These are phyloP conservation scores for Irpex sp. DNA, from an alignment of 1,284 basidiomycete species.

Conservation along the genomic window DNA sequence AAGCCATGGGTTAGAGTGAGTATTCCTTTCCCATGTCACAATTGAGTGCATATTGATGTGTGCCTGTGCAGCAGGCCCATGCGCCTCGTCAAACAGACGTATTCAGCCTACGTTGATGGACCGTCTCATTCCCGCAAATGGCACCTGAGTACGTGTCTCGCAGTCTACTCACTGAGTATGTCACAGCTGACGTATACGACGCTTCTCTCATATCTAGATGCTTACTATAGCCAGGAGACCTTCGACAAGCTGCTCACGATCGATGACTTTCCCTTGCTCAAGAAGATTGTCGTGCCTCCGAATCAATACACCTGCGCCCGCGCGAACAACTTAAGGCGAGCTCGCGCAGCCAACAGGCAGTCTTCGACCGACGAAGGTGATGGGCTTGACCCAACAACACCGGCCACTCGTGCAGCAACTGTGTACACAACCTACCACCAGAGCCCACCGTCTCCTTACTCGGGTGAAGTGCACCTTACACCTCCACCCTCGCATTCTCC, in stretches of 20 bases:
- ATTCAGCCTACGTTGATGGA: constrained; percentile 36
- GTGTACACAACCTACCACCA: neutral
- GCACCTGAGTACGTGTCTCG: constrained; percentile 35
- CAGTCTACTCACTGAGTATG: constrained; percentile 2
- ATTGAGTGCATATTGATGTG: too few relatives aligned
- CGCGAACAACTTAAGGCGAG: constrained; percentile 39
- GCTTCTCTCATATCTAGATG: constrained; percentile 26
- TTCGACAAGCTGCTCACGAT: constrained; percentile 53
- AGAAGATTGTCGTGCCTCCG: constrained; percentile 48
- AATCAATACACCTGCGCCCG: constrained; percentile 66
- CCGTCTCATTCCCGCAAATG: constrained; percentile 34
- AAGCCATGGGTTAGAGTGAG: constrained; percentile 23
- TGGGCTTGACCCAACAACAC: neutral
- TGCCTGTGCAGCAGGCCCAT: constrained; percentile 19
- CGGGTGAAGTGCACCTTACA: neutral
- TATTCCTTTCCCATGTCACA: neutral
- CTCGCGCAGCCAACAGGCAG: constrained; percentile 5
- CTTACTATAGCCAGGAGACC: constrained; percentile 41
- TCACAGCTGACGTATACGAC: constrained; percentile 4
- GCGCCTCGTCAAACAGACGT: constrained; percentile 40
- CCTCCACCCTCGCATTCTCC: constrained; percentile 5
- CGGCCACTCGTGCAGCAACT: neutral
- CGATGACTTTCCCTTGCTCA: constrained; percentile 53
- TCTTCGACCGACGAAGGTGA: neutral
- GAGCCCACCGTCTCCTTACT: neutral